A percentile compares a stretch with the other conserved stretches of the same genome.
phyloP scores from a whole-genome alignment of 2,329 filamentous ascomycete genomes.

The Penicillium sp. region DNA sequence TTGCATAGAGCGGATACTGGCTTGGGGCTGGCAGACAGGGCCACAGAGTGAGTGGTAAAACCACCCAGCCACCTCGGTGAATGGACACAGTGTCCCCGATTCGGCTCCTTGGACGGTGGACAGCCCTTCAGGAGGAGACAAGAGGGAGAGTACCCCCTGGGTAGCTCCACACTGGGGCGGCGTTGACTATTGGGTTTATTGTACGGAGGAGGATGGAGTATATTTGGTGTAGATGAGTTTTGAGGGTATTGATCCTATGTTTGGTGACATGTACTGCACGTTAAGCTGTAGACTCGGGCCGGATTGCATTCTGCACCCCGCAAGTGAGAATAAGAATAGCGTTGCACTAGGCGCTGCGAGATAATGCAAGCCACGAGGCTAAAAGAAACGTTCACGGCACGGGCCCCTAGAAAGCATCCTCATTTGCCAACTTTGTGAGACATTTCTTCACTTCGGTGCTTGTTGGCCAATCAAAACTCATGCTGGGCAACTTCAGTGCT shows the following conservation, averaged over 20 bases:
- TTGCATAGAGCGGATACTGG: slow-evolving; percentile 13
- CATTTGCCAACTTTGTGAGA: neutral
- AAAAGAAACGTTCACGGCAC: no score
- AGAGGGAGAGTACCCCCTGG: neutral
- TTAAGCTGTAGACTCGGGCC: neutral
- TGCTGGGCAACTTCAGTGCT: neutral
- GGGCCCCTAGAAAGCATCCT: neutral
- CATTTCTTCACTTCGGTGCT: neutral
- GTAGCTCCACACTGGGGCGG: neutral
- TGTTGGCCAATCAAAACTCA: neutral
- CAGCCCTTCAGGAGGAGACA: neutral
- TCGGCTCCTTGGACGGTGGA: slow-evolving; percentile 2
- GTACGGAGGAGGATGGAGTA: neutral
- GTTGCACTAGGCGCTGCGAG: slow-evolving; percentile 14
- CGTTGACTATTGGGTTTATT: neutral
- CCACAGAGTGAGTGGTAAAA: neutral
- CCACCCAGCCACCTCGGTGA: neutral
- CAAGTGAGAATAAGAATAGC: slow-evolving; percentile 1
- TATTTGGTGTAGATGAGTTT: neutral
- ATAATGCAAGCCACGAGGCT: slow-evolving; percentile 15
- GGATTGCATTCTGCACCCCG: slow-evolving; percentile 15
- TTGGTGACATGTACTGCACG: neutral
- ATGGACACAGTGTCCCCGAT: neutral
- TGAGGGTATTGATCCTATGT: neutral
- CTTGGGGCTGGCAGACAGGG: slow-evolving; percentile 3